phyloP scores from a whole-genome alignment of 257 asterid species.

The Craterostigma plantagineum region DNA sequence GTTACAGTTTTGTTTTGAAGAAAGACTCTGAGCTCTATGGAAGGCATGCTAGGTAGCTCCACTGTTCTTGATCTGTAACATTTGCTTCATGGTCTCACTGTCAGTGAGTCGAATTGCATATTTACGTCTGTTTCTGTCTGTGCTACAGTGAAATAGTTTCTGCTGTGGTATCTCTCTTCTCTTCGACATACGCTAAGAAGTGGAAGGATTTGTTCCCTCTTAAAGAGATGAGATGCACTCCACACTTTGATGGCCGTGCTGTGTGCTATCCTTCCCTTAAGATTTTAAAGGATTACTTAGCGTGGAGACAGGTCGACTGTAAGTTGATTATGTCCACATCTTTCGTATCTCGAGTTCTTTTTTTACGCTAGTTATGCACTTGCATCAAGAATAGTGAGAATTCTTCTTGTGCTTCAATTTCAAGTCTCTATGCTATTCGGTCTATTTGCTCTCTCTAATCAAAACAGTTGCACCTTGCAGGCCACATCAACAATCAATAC shows the following conservation, averaged over 20 bases:
- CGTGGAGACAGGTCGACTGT: conserved; percentile 98
- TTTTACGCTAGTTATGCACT: too few species aligned
- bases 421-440: neutral
- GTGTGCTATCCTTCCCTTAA: conserved; percentile 65
- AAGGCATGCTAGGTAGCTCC: conserved; percentile 44
- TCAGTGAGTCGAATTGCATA: neutral
- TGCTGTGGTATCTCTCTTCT: conserved; percentile 52
- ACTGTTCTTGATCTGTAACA: neutral
- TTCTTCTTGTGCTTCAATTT: too few species aligned
- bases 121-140: conserved; percentile 1
- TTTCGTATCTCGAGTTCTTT: too few species aligned
- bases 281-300: conserved; percentile 58
- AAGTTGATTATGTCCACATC: conserved; percentile 12
- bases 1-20: conserved; percentile 71
- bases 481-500: conserved; percentile 87
- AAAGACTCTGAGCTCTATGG: conserved; percentile 49
- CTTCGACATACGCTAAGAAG: conserved; percentile 42
- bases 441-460: neutral
- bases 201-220: conserved; percentile 54
- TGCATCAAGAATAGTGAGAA: neutral
- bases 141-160: conserved; percentile 54
- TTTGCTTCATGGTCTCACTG: neutral
- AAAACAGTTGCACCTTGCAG: conserved; percentile 14
- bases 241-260: conserved; percentile 75
- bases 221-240: conserved; percentile 39